Evolutionary conservation across 78 protist genomes (phyloP), one percentile per base, ranked within the genome.

Genomic region (Ministeria vibrans): DNA sequence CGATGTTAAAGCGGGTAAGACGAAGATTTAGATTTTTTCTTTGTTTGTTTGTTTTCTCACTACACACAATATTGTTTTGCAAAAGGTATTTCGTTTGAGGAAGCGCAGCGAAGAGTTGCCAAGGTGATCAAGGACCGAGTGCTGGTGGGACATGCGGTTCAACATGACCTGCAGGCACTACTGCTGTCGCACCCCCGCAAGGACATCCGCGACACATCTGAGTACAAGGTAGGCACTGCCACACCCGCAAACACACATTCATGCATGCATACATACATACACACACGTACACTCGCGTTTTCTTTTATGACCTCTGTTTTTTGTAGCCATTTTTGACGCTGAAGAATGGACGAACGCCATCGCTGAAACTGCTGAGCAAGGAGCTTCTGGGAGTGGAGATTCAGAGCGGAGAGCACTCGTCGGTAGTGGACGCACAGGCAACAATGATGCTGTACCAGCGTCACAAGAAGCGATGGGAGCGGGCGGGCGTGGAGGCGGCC

Each of bases 371-470:
- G 13, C 66, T 83, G 9, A 61, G 82, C 32, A 2, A 0, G 27
- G 72, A 63, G 49, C 0, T 46, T 30, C 77, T 83, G 7, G 64
- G 55, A 15, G 0, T 45, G 51, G 15, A 30, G 32, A 83, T 83
- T 30, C 87, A 83, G 59, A 30, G 1, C 11, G 87, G 87, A 22
- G 77, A 28, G 61, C 87, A 83, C 71, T 0, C 2, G 15, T 71
- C 87, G 38, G 41, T 25, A 6, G 86, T 62, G 80, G 86, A 82
- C 75, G 86, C 86, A 11, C 20, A 22, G 13, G 51, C 86, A 38
- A 38, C 86, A 43, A 63, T 82, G 61, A n/a, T n/a, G n/a, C n/a
- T n/a, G n/a, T n/a, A n/a, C n/a, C n/a, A n/a, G n/a, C n/a, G n/a
- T n/a, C n/a, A n/a, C n/a, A n/a, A n/a, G n/a, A n/a, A n/a, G n/a